phyloP scores from a whole-genome alignment of 108 stramenopile species.

The Fragilaria crotonensis region DNA sequence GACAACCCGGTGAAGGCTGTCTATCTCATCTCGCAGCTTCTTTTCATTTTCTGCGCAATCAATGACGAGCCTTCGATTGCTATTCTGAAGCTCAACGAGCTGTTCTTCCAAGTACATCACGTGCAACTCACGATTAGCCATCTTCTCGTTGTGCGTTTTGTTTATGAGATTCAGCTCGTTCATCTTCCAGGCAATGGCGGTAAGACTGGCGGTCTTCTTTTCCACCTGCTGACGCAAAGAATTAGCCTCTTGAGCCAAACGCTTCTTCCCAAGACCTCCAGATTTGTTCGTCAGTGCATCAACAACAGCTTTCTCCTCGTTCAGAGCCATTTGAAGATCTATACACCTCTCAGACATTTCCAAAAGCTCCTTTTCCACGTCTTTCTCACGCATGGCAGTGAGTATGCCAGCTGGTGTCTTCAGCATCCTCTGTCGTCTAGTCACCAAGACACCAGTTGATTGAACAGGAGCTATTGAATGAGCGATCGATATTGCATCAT shows the following conservation, averaged over 20 bases:
- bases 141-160: constrained; percentile 73
- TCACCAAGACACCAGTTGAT: background rate
- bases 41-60: constrained; percentile 51
- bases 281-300: constrained; percentile 52
- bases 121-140: constrained; percentile 71
- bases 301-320: constrained; percentile 72
- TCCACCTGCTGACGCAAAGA: constrained; percentile 60
- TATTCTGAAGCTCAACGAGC: constrained; percentile 59
- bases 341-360: constrained; percentile 64
- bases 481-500: background rate
- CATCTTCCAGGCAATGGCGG: constrained; percentile 82
- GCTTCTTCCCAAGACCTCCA: constrained; percentile 53
- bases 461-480: background rate
- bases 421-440: constrained; percentile 49
- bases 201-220: constrained; percentile 66
- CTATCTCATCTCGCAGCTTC: constrained; percentile 53
- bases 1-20: constrained; percentile 42
- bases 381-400: constrained; percentile 56
- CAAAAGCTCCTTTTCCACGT: constrained; percentile 59
- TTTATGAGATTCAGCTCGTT: constrained; percentile 84
- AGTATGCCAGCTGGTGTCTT: constrained; percentile 60
- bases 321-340: constrained; percentile 62
- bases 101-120: constrained; percentile 75
- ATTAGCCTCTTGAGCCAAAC: constrained; percentile 58
- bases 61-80: constrained; percentile 47